Evolutionary conservation across 192 early-diverging fungal species (phyloP).

Genomic region (Bifiguratus adelaidae): DNA sequence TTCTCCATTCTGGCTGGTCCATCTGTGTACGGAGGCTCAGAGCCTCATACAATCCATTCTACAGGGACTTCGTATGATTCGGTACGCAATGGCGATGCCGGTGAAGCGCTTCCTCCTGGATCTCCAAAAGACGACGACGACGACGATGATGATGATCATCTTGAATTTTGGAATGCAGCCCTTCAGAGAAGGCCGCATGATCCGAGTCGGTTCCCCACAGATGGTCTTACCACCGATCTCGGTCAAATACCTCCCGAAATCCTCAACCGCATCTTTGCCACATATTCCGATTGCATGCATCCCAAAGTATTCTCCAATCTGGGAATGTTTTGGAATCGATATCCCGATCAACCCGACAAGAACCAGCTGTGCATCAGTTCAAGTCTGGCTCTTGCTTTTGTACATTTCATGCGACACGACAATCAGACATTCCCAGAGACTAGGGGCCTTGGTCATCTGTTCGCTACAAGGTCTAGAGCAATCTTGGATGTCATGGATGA

Average conservation of each 20-base stretch:
- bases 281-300: slow-evolving; percentile 24
- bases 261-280: slow-evolving; percentile 14
- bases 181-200: too few relatives aligned
- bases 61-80: too few relatives aligned
- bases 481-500: slow-evolving; percentile 12
- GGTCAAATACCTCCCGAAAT: slow-evolving; percentile 12
- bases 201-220: too few relatives aligned
- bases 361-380: slow-evolving; percentile 24
- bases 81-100: too few relatives aligned
- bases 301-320: slow-evolving; percentile 16
- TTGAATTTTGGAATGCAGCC: too few relatives aligned
- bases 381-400: slow-evolving; percentile 19
- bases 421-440: slow-evolving; percentile 13
- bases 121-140: too few relatives aligned
- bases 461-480: slow-evolving; percentile 15
- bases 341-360: slow-evolving; percentile 8
- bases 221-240: too few relatives aligned
- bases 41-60: too few relatives aligned
- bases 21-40: too few relatives aligned
- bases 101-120: too few relatives aligned
- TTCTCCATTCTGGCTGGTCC: slow-evolving; percentile 9
- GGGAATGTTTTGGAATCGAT: slow-evolving; percentile 19
- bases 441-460: slow-evolving; percentile 9
- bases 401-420: slow-evolving; percentile 20
- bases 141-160: too few relatives aligned